Base-by-base conservation (phyloP, 345 rosid genomes). In the Melaleuca quinquenervia region DNA sequence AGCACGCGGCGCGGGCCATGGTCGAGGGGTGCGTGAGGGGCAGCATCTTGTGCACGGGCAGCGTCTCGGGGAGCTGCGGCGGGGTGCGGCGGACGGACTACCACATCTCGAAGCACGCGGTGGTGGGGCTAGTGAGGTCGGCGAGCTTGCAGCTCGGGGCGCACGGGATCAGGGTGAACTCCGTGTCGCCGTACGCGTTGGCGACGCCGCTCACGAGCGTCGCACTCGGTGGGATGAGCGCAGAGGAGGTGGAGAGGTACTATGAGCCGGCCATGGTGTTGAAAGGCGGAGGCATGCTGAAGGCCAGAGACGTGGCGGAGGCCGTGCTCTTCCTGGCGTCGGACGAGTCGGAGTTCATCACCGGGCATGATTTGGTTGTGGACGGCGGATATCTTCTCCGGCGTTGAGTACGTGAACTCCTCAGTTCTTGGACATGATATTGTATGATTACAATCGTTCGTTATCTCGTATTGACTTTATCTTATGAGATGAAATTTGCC, bases 1-100 rank as follows among this genome's bases (percentile, higher is more conserved):
- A 89, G 84, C 88, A 88, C 54, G 90, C 88, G 27, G 88, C 89
- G 45, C 84, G 87, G 84, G 89, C 84, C 45, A 89, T 89, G 89
- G 89, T 87, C 15, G 89, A 87, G 51, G 60, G 75, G 76, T 15
- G 83, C 1, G 85, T 83, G 12, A 86, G 51, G 48, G 91, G 90
- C 32, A 88, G 91, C 84, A 89, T 89, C 22, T 60, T 88, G 44
- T 89, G 90, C 84, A 84, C 88, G 14, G 88, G 87, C 2, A 89
- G 90, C 50, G 84, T 78, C 6, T 12, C 87, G 52, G 88, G 53
- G 45, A 84, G 87, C 58, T 20, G 51, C 5, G 88, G 82, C 11
- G 60, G 76, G 18, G 32, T 13, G 21, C 27, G 20, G 78, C 14
- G 29, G 22, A 87, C 86, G 12, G 88, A 89, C 55, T 89, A 89